Conservation (phyloP, 2,329 filamentous ascomycete species). For the Paraphoma sp. region DNA sequence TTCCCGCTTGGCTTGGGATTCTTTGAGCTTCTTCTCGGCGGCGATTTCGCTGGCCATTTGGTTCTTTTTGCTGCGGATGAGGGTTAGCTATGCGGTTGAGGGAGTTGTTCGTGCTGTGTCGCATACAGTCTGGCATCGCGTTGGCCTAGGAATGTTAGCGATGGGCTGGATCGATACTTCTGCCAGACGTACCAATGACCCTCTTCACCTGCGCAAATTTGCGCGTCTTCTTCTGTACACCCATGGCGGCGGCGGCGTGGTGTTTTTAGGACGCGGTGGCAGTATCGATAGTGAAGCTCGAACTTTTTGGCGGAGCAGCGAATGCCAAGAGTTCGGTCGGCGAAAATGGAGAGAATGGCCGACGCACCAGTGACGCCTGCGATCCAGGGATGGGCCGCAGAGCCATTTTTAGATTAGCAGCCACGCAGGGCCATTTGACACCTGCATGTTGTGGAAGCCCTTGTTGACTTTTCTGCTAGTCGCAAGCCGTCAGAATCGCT, state of each 20-base stretch:
- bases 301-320: conserved; percentile 26
- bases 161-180: neutral
- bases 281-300: conserved; percentile 7
- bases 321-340: conserved; percentile 25
- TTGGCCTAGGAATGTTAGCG: conserved; percentile 50
- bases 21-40: conserved; percentile 63
- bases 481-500: neutral
- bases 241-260: conserved; percentile 64
- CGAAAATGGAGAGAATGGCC: conserved; percentile 5
- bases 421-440: conserved; percentile 3
- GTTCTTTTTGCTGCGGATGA: conserved; percentile 69
- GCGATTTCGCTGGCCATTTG: conserved; percentile 68
- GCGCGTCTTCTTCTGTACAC: conserved; percentile 85
- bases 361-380: conserved; percentile 2
- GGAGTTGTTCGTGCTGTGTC: conserved; percentile 12
- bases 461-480: neutral
- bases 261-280: conserved; percentile 8
- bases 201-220: conserved; percentile 88
- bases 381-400: neutral
- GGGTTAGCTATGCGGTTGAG: conserved; percentile 11
- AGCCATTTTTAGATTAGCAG: neutral
- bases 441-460: neutral
- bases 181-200: conserved; percentile 66
- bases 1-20: conserved; percentile 73
- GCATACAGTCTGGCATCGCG: conserved; percentile 73